A percentile compares a stretch with the other conserved stretches of the same genome.
Evolutionary conservation across 768 basidiomycete species (phyloP).

Genomic region (Tylopilus sp.): DNA sequence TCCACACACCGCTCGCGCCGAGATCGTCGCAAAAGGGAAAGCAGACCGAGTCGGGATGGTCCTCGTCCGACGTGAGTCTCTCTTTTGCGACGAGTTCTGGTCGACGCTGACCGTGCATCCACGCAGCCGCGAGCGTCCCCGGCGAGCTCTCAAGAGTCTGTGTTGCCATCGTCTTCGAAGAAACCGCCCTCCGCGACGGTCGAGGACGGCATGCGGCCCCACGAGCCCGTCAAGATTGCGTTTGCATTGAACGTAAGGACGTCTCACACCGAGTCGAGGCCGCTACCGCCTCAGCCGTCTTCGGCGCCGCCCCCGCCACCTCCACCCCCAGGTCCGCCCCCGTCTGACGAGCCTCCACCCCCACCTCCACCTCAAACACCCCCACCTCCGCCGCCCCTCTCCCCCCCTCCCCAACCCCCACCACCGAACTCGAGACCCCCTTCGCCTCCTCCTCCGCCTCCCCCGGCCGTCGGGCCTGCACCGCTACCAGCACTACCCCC

Average conservation of each 20-base stretch:
- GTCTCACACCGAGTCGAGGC: slow-evolving; percentile 23
- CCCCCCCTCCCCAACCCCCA: slow-evolving; percentile 27
- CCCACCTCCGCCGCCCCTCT: slow-evolving; percentile 23
- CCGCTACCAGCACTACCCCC: slow-evolving; percentile 25
- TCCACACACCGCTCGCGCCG: slow-evolving; percentile 31
- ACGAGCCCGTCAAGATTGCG: slow-evolving; percentile 32
- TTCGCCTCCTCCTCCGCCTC: slow-evolving; percentile 11
- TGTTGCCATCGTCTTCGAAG: slow-evolving; percentile 11
- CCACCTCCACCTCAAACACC: slow-evolving; percentile 26
- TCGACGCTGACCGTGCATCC: background rate
- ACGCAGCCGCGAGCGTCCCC: slow-evolving; percentile 14
- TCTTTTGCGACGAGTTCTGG: background rate
- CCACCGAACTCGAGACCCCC: slow-evolving; percentile 18
- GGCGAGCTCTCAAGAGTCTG: slow-evolving; percentile 13
- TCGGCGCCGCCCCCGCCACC: slow-evolving; percentile 38
- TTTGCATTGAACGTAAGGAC: slow-evolving; percentile 31
- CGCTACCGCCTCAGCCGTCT: slow-evolving; percentile 36
- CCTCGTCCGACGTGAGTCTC: slow-evolving; percentile 33
- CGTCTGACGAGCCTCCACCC: slow-evolving; percentile 27
- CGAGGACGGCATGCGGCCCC: slow-evolving; percentile 30
- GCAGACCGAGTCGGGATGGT: slow-evolving; percentile 37
- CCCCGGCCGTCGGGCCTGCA: slow-evolving; percentile 10
- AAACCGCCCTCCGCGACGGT: slow-evolving; percentile 21
- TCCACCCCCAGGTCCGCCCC: slow-evolving; percentile 30
- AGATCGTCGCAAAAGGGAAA: slow-evolving; percentile 41